Evolutionary conservation across 2,329 filamentous ascomycete genomes (phyloP).

Genomic region (Colletotrichum costaricense): DNA sequence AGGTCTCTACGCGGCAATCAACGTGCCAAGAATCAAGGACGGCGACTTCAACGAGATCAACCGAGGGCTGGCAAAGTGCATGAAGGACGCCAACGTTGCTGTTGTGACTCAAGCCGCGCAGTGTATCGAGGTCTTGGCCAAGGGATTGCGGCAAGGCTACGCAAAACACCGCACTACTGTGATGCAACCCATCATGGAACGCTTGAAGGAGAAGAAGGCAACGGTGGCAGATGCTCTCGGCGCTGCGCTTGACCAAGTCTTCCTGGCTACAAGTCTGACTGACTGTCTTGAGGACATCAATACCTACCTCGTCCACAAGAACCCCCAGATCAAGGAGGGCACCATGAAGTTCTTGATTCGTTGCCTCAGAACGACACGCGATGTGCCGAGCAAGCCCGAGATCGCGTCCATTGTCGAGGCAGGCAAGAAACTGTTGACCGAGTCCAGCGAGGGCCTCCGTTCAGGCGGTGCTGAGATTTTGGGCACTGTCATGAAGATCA

Average conservation of each 20-base stretch:
- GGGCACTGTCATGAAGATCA: constrained; percentile 97
- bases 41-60: constrained; percentile 88
- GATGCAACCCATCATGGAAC: constrained; percentile 91
- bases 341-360: constrained; percentile 94
- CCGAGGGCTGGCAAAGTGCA: constrained; percentile 88
- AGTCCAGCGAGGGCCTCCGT: constrained; percentile 86
- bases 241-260: constrained; percentile 80
- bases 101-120: constrained; percentile 94
- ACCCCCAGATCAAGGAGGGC: constrained; percentile 96
- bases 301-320: constrained; percentile 90
- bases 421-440: constrained; percentile 88
- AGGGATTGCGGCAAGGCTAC: constrained; percentile 83
- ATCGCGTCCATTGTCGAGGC: constrained; percentile 87
- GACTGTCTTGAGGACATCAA: constrained; percentile 94
- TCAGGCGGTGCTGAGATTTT: constrained; percentile 92
- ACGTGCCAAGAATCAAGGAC: constrained; percentile 92
- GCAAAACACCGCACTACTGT: constrained; percentile 83
- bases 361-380: constrained; percentile 83
- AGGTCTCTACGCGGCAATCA: constrained; percentile 78
- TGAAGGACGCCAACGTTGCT: constrained; percentile 98
- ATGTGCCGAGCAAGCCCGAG: constrained; percentile 87
- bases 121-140: constrained; percentile 89
- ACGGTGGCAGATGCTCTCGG: constrained; percentile 89
- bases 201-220: constrained; percentile 97
- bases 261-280: constrained; percentile 74